These are phyloP conservation scores for Tylopilus felleus DNA, from an alignment of 768 basidiomycete genomes.

Conservation along the genomic window DNA sequence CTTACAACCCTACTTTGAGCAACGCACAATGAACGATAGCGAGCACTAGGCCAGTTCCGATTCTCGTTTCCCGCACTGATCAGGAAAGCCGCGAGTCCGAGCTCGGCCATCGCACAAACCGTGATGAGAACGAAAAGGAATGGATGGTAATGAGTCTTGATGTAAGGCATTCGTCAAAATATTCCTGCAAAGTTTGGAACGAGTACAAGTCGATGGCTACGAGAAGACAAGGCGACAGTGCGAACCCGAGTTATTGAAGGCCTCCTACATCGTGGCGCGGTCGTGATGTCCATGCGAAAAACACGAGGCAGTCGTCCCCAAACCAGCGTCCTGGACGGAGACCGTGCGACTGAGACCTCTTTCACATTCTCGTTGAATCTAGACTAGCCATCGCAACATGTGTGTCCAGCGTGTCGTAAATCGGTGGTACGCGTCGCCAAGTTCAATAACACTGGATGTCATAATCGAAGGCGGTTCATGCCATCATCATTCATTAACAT, in stretches of 20 bases:
- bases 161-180: constrained; percentile 35
- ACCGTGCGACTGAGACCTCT: constrained; percentile 3
- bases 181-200: constrained; percentile 5
- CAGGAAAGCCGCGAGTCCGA: constrained; percentile 72
- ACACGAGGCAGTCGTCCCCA: constrained; percentile 28
- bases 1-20: not conserved
- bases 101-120: constrained; percentile 64
- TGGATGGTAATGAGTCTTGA: constrained; percentile 57
- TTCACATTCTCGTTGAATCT: constrained; percentile 12
- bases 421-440: constrained; percentile 9
- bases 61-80: constrained; percentile 65
- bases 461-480: constrained; percentile 13
- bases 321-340: constrained; percentile 4
- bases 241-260: constrained; percentile 16
- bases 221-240: constrained; percentile 10
- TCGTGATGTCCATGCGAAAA: constrained; percentile 31
- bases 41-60: constrained; percentile 54
- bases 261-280: constrained; percentile 20
- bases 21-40: constrained; percentile 64
- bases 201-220: constrained; percentile 11
- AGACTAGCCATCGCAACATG: constrained; percentile 13
- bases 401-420: constrained; percentile 10
- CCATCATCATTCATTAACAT: constrained; percentile 14
- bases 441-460: constrained; percentile 6
- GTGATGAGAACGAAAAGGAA: constrained; percentile 64